A percentile compares a stretch with the other conserved stretches of the same genome.
Evolutionary conservation across 2,329 filamentous ascomycete species (phyloP).

Genomic region (Aspergillus niger): DNA sequence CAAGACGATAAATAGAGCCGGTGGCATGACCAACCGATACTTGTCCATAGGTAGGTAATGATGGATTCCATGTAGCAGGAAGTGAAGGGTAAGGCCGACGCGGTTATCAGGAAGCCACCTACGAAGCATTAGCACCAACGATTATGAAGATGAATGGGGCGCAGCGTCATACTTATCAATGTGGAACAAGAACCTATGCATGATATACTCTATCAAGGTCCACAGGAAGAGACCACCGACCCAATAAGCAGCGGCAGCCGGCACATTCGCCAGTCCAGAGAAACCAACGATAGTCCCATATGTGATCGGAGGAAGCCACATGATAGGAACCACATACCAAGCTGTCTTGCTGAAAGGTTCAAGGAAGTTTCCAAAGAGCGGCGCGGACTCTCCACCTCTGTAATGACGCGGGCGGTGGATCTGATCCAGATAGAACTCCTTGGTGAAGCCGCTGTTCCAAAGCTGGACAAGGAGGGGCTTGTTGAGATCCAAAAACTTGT

Average conservation of each 20-base stretch:
- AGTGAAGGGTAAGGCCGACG: constrained; percentile 82
- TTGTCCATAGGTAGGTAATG: constrained; percentile 99
- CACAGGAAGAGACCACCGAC: constrained; percentile 73
- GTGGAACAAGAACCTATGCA: constrained; percentile 93
- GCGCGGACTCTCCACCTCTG: constrained; percentile 87
- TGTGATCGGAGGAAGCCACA: constrained; percentile 80
- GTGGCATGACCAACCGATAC: constrained; percentile 95
- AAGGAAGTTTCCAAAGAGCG: constrained; percentile 96
- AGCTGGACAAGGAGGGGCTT: constrained; percentile 84
- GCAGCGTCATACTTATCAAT: constrained; percentile 71
- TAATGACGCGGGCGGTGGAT: constrained; percentile 96
- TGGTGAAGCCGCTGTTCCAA: constrained; percentile 83
- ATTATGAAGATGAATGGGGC: background rate
- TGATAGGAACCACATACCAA: constrained; percentile 82
- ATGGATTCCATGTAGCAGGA: constrained; percentile 93
- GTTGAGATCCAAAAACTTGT: constrained; percentile 92
- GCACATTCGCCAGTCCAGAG: constrained; percentile 57
- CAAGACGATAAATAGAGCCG: constrained; percentile 78
- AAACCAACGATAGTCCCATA: constrained; percentile 71
- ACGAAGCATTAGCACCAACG: constrained; percentile 22
- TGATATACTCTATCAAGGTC: constrained; percentile 83
- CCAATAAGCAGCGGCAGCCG: constrained; percentile 64
- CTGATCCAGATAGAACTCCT: constrained; percentile 96
- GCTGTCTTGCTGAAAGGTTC: constrained; percentile 94
- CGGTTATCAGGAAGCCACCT: constrained; percentile 90